Conservation (phyloP, 1,284 basidiomycete genomes). For the Ustilago crameri region DNA sequence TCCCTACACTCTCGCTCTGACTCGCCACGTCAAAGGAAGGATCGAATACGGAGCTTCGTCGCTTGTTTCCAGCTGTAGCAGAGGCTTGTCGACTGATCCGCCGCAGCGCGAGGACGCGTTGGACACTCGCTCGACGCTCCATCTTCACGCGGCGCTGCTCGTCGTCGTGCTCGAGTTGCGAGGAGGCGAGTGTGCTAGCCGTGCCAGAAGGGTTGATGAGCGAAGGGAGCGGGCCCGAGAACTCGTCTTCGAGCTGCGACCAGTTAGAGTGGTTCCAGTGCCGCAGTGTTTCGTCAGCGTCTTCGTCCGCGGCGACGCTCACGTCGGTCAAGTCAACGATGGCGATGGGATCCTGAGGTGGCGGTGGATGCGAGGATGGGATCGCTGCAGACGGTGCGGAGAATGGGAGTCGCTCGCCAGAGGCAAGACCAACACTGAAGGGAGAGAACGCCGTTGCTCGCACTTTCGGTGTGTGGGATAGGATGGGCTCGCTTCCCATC, state of each 20-base stretch:
- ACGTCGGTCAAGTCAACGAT: conserved; percentile 13
- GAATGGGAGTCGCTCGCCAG: neutral
- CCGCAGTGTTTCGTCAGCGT: conserved; percentile 10
- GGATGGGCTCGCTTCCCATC: conserved; percentile 14
- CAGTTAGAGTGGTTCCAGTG: conserved; percentile 24
- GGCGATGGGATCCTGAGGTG: neutral
- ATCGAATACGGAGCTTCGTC: no score
- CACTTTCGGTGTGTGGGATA: neutral
- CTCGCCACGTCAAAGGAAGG: no score
- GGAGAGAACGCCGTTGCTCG: neutral
- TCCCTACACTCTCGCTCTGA: no score
- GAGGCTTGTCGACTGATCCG: conserved; percentile 1
- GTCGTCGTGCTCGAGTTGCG: conserved; percentile 1
- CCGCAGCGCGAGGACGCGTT: conserved; percentile 27
- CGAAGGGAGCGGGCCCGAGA: conserved; percentile 22
- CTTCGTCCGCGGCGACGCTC: conserved; percentile 14
- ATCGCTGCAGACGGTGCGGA: neutral
- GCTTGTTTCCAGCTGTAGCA: no score
- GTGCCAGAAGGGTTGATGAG: conserved; percentile 9
- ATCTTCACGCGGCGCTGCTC: neutral
- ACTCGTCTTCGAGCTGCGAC: neutral
- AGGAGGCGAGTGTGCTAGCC: conserved; percentile 1
- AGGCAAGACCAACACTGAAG: neutral
- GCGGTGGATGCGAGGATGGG: neutral
- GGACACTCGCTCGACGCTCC: conserved; percentile 25